phyloP scores from a whole-genome alignment of 148 eudicot species.

The Tetragonia tetragonoides region DNA sequence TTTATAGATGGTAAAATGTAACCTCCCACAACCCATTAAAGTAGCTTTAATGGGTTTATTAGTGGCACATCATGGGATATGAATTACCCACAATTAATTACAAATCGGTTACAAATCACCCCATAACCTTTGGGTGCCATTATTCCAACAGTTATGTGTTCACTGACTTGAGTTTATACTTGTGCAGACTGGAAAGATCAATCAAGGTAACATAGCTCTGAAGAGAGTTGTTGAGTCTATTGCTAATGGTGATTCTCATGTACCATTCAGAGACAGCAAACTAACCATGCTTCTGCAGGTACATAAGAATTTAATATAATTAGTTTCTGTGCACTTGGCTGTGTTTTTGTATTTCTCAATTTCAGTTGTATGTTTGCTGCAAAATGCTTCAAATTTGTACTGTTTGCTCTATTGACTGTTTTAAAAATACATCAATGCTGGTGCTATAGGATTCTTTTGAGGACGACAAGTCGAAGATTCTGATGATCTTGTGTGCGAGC shows the following conservation, averaged over 20 bases:
- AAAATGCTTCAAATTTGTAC: not conserved
- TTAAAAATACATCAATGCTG: not conserved
- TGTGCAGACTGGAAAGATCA: slow-evolving; percentile 88
- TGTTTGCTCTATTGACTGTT: not conserved
- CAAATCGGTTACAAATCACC: no score
- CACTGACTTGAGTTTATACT: slow-evolving; percentile 5
- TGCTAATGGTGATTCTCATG: slow-evolving; percentile 97
- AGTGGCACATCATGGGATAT: no score
- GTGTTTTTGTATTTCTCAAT: not conserved
- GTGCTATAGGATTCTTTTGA: slow-evolving; percentile 80
- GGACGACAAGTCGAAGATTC: slow-evolving; percentile 89
- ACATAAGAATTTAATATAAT: not conserved
- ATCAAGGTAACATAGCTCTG: slow-evolving; percentile 88
- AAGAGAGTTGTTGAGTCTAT: slow-evolving; percentile 98
- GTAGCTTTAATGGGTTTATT: no score
- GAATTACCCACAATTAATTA: no score
- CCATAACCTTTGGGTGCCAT: no score
- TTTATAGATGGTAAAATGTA: no score
- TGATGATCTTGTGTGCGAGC: slow-evolving; percentile 92
- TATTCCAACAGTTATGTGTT: not conserved
- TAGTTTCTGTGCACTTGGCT: not conserved
- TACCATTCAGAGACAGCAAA: slow-evolving; percentile 98
- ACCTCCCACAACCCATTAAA: no score
- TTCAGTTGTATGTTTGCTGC: not conserved
- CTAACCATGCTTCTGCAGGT: slow-evolving; percentile 98